Conservation (phyloP, 345 rosid species). For the Linum lewisii region DNA sequence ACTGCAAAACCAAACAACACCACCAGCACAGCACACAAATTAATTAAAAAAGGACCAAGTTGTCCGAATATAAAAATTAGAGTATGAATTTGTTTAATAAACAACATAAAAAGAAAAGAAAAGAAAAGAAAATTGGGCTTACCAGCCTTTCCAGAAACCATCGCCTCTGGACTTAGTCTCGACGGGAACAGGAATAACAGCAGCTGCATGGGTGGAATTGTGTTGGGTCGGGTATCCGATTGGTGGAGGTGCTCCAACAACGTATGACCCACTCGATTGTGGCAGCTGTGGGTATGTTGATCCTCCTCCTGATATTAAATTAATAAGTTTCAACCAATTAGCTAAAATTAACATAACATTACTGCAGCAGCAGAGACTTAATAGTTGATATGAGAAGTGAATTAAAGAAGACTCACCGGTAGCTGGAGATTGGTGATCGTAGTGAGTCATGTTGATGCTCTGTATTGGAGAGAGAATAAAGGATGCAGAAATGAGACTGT, state of each 20-base stretch:
- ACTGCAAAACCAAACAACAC: neutral
- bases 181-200: conserved; percentile 1
- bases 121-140: neutral
- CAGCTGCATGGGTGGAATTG: neutral
- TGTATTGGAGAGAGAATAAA: too few species aligned
- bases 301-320: neutral
- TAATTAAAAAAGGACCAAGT: too few species aligned
- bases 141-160: conserved; percentile 13
- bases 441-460: neutral
- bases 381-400: too few species aligned
- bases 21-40: neutral
- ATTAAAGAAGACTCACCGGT: neutral
- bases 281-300: neutral
- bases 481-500: too few species aligned
- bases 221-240: conserved; percentile 4
- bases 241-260: conserved; percentile 1
- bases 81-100: neutral
- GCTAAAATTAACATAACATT: too few species aligned
- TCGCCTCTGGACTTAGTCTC: conserved; percentile 12
- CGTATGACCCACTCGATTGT: neutral
- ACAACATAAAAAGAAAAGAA: too few species aligned
- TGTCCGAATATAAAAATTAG: too few species aligned
- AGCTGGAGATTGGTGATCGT: neutral
- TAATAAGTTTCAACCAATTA: too few species aligned
- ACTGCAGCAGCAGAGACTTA: too few species aligned